A percentile compares a stretch with the other conserved stretches of the same genome.
Evolutionary conservation across 805 yeast genomes (phyloP).

Genomic region (Zygosaccharomyces siamensis): DNA sequence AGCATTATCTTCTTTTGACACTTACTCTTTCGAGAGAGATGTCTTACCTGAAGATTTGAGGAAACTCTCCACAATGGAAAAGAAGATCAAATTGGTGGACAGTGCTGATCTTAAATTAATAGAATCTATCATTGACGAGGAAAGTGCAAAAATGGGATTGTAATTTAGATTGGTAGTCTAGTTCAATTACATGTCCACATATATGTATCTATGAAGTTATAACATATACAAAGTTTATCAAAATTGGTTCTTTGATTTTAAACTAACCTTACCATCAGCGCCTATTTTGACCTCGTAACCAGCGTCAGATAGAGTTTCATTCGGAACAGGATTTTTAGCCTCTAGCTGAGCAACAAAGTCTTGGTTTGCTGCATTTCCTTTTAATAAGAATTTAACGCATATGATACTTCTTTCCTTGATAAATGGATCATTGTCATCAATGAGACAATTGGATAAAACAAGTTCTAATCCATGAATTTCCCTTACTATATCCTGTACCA

Average conservation of each 20-base stretch:
- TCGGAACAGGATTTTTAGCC: conserved; percentile 61
- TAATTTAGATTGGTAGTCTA: conserved; percentile 11
- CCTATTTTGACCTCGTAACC: conserved; percentile 74
- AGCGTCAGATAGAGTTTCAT: conserved; percentile 56
- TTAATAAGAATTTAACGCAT: conserved; percentile 65
- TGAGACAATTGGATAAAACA: conserved; percentile 72
- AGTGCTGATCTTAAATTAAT: conserved; percentile 69
- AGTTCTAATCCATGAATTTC: conserved; percentile 63
- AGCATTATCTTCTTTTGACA: conserved; percentile 60
- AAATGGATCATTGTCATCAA: conserved; percentile 85
- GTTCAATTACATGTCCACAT: not conserved
- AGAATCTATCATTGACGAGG: conserved; percentile 70
- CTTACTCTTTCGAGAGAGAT: conserved; percentile 79
- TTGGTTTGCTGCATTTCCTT: conserved; percentile 66
- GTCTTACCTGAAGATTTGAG: conserved; percentile 87
- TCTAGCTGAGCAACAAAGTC: conserved; percentile 70
- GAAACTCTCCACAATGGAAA: conserved; percentile 61
- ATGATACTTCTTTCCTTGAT: conserved; percentile 80
- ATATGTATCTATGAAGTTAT: conserved; percentile 1
- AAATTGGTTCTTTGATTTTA: conserved; percentile 36
- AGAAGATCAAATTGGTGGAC: conserved; percentile 68
- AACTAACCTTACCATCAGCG: conserved; percentile 58
- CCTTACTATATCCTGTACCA: conserved; percentile 65
- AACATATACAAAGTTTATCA: not conserved
- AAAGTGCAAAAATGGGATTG: conserved; percentile 49